These are phyloP conservation scores for Hypoxylon sp. DNA, from an alignment of 2,329 filamentous ascomycete species.

Conservation along the genomic window DNA sequence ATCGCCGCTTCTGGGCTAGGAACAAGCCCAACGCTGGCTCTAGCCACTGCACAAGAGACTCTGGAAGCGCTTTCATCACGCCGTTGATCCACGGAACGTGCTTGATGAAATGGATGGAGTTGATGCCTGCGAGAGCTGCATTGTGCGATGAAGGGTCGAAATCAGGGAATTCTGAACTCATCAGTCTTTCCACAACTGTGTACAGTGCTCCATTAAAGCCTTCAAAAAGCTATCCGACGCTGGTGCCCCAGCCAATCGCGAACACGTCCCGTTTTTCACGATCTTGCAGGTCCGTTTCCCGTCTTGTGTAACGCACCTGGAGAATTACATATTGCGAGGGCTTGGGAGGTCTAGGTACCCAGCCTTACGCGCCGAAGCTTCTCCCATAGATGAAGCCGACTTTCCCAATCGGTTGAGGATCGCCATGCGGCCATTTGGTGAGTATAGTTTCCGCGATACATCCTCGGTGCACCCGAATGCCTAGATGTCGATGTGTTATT, in stretches of 20 bases:
- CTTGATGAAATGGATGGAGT: slow-evolving; percentile 2
- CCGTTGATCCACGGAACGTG: slow-evolving; percentile 1
- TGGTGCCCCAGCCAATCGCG: not conserved
- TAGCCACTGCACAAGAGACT: not conserved
- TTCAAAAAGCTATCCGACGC: not conserved
- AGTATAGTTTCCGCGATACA: too few relatives aligned
- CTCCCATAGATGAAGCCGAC: too few relatives aligned
- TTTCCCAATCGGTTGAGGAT: too few relatives aligned
- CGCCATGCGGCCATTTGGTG: too few relatives aligned
- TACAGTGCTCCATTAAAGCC: not conserved
- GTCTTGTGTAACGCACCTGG: too few relatives aligned
- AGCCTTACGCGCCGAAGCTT: too few relatives aligned
- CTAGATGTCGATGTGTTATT: too few relatives aligned
- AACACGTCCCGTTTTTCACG: not conserved
- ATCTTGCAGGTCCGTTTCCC: not conserved
- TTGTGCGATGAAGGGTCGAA: slow-evolving; percentile 5
- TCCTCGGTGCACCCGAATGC: too few relatives aligned
- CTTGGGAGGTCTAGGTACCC: not conserved
- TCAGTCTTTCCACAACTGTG: too few relatives aligned
- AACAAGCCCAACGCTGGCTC: too few relatives aligned
- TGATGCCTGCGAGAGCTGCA: not conserved
- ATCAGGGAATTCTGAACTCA: slow-evolving; percentile 1
- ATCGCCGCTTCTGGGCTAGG: too few relatives aligned
- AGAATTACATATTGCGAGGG: not conserved
- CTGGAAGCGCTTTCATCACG: not conserved